A percentile compares a stretch with the other conserved stretches of the same genome.
Evolutionary conservation across 495 filamentous ascomycete genomes (phyloP).

Genomic region (Bombardia bombarda): DNA sequence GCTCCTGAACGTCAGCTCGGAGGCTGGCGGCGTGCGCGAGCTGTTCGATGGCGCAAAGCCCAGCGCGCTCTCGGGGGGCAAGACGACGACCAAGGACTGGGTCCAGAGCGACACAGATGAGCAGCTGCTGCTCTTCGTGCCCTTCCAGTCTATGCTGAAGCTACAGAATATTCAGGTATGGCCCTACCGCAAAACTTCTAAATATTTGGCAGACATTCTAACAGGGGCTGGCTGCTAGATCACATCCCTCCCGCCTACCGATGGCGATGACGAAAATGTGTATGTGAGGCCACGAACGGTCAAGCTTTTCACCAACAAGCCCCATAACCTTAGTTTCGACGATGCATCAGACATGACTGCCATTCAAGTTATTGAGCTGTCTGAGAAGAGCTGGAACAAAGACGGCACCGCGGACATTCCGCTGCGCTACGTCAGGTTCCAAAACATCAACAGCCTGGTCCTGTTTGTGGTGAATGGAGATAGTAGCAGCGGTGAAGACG

Average conservation of each 20-base stretch:
- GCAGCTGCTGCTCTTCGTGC: slow-evolving; percentile 89
- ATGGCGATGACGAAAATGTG: slow-evolving; percentile 48
- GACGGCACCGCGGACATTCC: slow-evolving; percentile 79
- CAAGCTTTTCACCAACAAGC: slow-evolving; percentile 75
- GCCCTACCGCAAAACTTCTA: not conserved
- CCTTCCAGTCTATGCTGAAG: slow-evolving; percentile 84
- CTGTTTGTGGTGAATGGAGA: slow-evolving; percentile 88
- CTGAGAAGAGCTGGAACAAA: slow-evolving; percentile 76
- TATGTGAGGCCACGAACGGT: slow-evolving; percentile 84
- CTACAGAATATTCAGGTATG: slow-evolving; percentile 69
- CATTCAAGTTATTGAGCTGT: slow-evolving; percentile 68
- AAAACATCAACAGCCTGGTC: slow-evolving; percentile 78
- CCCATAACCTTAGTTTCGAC: slow-evolving; percentile 88
- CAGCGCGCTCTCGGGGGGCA: slow-evolving; percentile 53
- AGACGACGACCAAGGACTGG: slow-evolving; percentile 64
- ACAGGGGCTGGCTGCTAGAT: slow-evolving; percentile 48
- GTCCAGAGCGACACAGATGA: slow-evolving; percentile 99
- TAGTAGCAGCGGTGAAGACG: slow-evolving; percentile 57
- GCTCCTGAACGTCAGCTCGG: slow-evolving; percentile 73
- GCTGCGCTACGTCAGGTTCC: slow-evolving; percentile 93
- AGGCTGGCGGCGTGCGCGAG: slow-evolving; percentile 57
- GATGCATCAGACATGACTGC: slow-evolving; percentile 80
- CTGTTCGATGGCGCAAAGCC: slow-evolving; percentile 68
- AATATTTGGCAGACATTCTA: not conserved
- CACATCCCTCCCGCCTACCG: slow-evolving; percentile 68